Conservation (phyloP, 495 filamentous ascomycete species). For the Aspergillus haitiensis region DNA sequence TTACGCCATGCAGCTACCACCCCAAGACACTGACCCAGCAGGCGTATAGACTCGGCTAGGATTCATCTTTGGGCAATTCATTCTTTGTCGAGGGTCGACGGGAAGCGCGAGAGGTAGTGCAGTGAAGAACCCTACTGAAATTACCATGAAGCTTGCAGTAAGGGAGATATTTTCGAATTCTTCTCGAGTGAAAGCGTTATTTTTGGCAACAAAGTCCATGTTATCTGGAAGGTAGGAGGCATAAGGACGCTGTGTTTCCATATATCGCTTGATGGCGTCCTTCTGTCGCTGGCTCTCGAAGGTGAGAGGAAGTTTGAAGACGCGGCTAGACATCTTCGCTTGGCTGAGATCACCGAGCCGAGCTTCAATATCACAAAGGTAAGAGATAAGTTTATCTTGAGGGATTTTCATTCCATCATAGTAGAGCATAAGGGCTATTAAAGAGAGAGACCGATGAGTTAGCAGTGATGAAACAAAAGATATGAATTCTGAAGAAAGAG, state of each 20-base stretch:
- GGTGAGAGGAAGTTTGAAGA: constrained; percentile 55
- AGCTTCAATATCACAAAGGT: constrained; percentile 31
- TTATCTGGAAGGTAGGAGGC: constrained; percentile 61
- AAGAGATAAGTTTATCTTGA: constrained; percentile 32
- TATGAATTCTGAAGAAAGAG: background rate
- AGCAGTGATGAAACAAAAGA: background rate
- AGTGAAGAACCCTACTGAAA: constrained; percentile 59
- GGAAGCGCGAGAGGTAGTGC: constrained; percentile 56
- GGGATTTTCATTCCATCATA: constrained; percentile 47
- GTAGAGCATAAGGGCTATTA: constrained; percentile 45
- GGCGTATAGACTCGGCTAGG: constrained; percentile 59
- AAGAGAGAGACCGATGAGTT: background rate
- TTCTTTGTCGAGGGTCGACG: constrained; percentile 53
- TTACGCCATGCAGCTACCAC: constrained; percentile 52
- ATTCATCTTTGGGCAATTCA: constrained; percentile 61
- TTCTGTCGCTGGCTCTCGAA: constrained; percentile 52
- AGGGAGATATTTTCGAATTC: constrained; percentile 50
- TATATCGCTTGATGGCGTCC: constrained; percentile 55
- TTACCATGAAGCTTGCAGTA: constrained; percentile 49
- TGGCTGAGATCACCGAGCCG: constrained; percentile 37
- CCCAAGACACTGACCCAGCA: constrained; percentile 54
- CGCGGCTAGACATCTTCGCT: constrained; percentile 51
- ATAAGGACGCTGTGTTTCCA: constrained; percentile 56
- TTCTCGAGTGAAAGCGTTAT: constrained; percentile 53
- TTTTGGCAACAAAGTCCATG: constrained; percentile 55